These are phyloP conservation scores for Monosporascus sp. DNA, from an alignment of 2,329 filamentous ascomycete genomes.

Conservation along the genomic window DNA sequence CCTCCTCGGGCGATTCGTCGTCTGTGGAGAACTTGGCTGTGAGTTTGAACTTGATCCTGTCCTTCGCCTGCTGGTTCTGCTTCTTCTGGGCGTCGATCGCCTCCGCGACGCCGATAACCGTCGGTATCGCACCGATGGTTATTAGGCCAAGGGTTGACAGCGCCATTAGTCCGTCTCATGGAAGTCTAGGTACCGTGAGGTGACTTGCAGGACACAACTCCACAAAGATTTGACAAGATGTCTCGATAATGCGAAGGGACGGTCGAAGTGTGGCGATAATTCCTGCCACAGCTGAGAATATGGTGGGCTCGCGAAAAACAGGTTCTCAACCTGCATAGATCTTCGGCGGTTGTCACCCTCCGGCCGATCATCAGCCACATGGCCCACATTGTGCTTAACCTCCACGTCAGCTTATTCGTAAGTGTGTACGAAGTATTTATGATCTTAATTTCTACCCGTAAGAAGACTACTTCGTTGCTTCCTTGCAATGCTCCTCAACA, in stretches of 20 bases:
- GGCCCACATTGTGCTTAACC: not conserved
- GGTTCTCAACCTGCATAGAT: slow-evolving; percentile 9
- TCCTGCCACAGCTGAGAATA: slow-evolving; percentile 5
- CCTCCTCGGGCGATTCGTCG: slow-evolving; percentile 33
- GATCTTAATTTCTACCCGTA: too few species aligned
- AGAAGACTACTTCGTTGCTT: too few species aligned
- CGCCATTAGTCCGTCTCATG: slow-evolving; percentile 20
- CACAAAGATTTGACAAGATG: slow-evolving; percentile 9
- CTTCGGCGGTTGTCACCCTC: not conserved
- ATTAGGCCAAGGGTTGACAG: slow-evolving; percentile 42
- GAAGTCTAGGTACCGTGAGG: slow-evolving; percentile 10
- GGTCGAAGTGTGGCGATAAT: slow-evolving; percentile 4
- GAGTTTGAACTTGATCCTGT: slow-evolving; percentile 50
- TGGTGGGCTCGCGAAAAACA: slow-evolving; percentile 12
- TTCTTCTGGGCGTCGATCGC: slow-evolving; percentile 53
- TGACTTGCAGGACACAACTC: slow-evolving; percentile 6
- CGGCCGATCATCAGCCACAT: not conserved
- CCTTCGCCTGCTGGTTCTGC: slow-evolving; percentile 46
- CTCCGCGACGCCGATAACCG: slow-evolving; percentile 50
- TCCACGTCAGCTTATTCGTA: too few species aligned
- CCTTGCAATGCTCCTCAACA: too few species aligned
- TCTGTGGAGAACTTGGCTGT: slow-evolving; percentile 40
- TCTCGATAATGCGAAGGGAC: slow-evolving; percentile 6
- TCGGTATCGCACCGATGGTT: slow-evolving; percentile 46
- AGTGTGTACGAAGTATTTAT: too few species aligned